Evolutionary conservation across 345 rosid genomes (phyloP).

Genomic region (Barbarea vulgaris): DNA sequence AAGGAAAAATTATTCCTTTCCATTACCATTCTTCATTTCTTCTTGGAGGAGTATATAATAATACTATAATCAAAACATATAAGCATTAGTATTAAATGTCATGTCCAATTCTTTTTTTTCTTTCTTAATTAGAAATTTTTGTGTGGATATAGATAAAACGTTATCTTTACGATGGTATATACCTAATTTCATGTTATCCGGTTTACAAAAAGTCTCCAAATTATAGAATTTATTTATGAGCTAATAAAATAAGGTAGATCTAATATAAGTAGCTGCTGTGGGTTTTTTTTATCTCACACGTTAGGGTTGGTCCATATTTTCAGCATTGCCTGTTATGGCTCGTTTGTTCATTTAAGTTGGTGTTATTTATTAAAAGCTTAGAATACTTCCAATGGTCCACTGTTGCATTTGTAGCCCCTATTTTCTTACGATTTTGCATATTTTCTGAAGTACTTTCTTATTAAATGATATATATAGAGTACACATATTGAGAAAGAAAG

Average conservation of each 20-base stretch:
- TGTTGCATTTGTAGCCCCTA: neutral
- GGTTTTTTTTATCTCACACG: neutral
- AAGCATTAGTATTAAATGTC: neutral
- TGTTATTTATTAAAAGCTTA: conserved; percentile 6
- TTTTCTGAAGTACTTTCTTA: neutral
- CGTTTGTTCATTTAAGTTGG: conserved; percentile 15
- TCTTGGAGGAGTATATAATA: neutral
- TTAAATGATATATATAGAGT: neutral
- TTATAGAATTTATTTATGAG: neutral
- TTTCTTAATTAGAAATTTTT: neutral
- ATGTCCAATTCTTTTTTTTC: neutral
- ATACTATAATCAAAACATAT: conserved; percentile 1
- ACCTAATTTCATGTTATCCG: neutral
- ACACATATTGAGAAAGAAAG: neutral
- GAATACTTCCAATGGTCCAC: neutral
- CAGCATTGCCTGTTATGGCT: conserved; percentile 18
- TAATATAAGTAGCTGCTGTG: conserved; percentile 1
- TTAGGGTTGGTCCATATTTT: neutral
- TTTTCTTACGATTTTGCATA: conserved; percentile 7
- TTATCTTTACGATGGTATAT: neutral
- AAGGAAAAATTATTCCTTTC: neutral
- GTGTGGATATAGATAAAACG: neutral
- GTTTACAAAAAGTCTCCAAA: conserved; percentile 1
- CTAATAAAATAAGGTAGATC: neutral
- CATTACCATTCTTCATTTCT: neutral